A percentile compares a stretch with the other conserved stretches of the same genome.
Conservation (phyloP, 495 filamentous ascomycete species). For the Aspergillus bertholletiae region DNA sequence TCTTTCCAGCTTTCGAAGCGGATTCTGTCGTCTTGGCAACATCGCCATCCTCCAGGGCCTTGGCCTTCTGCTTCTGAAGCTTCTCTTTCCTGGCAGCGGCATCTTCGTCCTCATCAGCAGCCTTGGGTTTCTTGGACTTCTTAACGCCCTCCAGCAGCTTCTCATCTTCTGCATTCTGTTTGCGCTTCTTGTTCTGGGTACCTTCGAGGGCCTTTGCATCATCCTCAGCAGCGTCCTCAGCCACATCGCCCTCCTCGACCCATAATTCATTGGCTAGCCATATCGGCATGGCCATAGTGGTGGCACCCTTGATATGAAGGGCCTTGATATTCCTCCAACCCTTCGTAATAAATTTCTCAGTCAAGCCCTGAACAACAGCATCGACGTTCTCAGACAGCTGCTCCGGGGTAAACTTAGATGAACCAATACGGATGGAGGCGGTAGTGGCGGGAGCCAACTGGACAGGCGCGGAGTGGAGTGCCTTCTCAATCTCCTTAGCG, state of each 20-base stretch:
- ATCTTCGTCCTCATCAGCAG: constrained; percentile 46
- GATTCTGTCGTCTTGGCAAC: neutral
- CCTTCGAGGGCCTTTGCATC: constrained; percentile 46
- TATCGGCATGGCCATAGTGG: constrained; percentile 82
- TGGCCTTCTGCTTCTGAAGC: constrained; percentile 50
- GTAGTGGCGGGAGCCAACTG: constrained; percentile 63
- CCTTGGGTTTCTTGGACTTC: constrained; percentile 49
- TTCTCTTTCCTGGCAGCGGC: constrained; percentile 57
- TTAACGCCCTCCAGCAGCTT: constrained; percentile 57
- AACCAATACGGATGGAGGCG: constrained; percentile 67
- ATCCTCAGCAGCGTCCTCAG: constrained; percentile 52
- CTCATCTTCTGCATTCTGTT: constrained; percentile 50
- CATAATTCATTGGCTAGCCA: constrained; percentile 91
- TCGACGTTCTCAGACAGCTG: constrained; percentile 76
- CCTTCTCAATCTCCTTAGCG: constrained; percentile 67
- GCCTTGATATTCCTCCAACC: constrained; percentile 80
- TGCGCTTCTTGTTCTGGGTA: constrained; percentile 67
- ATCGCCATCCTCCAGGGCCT: constrained; percentile 41
- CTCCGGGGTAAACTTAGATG: constrained; percentile 66
- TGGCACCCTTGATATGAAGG: constrained; percentile 83
- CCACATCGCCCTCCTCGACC: constrained; percentile 74
- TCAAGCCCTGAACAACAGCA: constrained; percentile 62
- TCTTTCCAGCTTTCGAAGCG: constrained; percentile 27
- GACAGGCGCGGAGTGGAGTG: constrained; percentile 68
- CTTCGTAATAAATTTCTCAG: constrained; percentile 73